Conservation (phyloP, 1,284 basidiomycete species). For the Agaricales sp. region DNA sequence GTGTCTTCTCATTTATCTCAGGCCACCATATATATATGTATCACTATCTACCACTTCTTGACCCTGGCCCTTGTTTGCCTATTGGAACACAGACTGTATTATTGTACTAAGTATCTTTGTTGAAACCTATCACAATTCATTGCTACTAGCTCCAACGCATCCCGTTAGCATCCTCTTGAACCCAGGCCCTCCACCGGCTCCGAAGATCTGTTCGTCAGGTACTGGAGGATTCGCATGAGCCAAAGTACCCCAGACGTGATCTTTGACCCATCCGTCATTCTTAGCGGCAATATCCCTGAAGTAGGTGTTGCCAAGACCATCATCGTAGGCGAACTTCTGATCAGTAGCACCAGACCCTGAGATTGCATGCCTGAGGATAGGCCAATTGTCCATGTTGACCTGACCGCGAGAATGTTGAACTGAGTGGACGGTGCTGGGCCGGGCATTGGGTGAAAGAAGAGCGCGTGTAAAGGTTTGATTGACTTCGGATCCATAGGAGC, state of each 20-base stretch:
- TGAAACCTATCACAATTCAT: too few relatives aligned
- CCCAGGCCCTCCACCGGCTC: constrained; percentile 22
- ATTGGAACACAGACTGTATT: too few relatives aligned
- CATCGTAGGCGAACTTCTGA: constrained; percentile 24
- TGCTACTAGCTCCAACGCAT: not conserved
- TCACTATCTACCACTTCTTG: too few relatives aligned
- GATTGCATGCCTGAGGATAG: constrained; percentile 26
- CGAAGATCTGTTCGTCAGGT: constrained; percentile 21
- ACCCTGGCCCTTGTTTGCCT: too few relatives aligned
- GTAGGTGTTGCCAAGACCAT: constrained; percentile 22
- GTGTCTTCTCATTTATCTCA: too few relatives aligned
- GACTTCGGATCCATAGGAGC: constrained; percentile 24
- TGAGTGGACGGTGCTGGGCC: constrained; percentile 19
- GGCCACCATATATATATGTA: too few relatives aligned
- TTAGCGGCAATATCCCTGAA: constrained; percentile 24
- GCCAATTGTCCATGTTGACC: constrained; percentile 28
- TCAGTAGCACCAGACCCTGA: constrained; percentile 25
- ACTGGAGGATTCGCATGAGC: constrained; percentile 22
- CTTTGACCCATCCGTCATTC: constrained; percentile 26
- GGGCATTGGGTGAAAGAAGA: constrained; percentile 20
- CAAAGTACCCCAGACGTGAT: constrained; percentile 26
- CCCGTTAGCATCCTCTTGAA: constrained; percentile 18
- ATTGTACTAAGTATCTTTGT: too few relatives aligned
- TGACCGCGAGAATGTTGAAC: constrained; percentile 23
- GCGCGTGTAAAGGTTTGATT: constrained; percentile 24